Conservation (phyloP, 2,329 filamentous ascomycete genomes). For the Chaetomium sp. region DNA sequence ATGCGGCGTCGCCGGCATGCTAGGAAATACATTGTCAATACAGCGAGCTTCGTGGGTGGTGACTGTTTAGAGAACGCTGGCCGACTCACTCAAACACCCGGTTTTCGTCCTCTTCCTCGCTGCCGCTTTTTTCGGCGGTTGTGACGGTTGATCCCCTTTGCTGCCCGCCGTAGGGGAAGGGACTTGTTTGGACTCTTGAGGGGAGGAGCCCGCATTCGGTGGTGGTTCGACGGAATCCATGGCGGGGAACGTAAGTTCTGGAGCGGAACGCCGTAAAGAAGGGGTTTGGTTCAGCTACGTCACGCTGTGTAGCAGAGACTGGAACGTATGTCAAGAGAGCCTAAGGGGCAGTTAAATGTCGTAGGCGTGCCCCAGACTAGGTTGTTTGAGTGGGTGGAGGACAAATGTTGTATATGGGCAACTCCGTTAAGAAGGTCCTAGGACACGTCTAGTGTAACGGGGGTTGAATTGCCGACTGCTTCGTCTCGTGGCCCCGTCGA, state of each 20-base stretch:
- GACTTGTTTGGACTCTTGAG: conserved; percentile 1
- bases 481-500: conserved; percentile 8
- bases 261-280: not conserved
- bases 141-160: conserved; percentile 37
- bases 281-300: not conserved
- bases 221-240: conserved; percentile 24
- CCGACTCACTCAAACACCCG: conserved; percentile 79
- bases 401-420: conserved; percentile 4
- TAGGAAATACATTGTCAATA: conserved; percentile 42
- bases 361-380: conserved; percentile 12
- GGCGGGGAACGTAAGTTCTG: not conserved
- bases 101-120: conserved; percentile 81
- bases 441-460: conserved; percentile 44
- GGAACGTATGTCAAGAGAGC: conserved; percentile 6
- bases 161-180: conserved; percentile 38
- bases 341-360: conserved; percentile 17
- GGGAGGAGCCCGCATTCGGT: conserved; percentile 1
- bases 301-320: not conserved
- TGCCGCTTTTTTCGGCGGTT: conserved; percentile 50
- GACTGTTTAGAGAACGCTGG: conserved; percentile 28
- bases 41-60: not conserved
- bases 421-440: conserved; percentile 32
- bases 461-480: conserved; percentile 18
- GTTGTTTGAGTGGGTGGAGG: not conserved
- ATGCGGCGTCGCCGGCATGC: conserved; percentile 93